These are phyloP conservation scores for Wickerhamomyces alni DNA, from an alignment of 805 yeast genomes.

Conservation along the genomic window DNA sequence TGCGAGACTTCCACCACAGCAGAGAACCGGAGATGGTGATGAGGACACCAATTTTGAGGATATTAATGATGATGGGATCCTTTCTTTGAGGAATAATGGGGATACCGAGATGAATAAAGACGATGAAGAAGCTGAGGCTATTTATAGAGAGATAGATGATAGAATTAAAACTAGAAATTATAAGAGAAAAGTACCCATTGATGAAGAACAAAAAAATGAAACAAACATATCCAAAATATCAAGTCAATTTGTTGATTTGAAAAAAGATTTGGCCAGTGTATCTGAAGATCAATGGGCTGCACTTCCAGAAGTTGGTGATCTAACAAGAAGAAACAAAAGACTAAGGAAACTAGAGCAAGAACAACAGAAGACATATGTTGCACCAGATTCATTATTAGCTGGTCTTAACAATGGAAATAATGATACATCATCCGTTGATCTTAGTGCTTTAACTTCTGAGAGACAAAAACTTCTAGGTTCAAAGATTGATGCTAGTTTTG, in stretches of 20 bases:
- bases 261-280: conserved; percentile 51
- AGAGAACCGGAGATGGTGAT: conserved; percentile 17
- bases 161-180: conserved; percentile 30
- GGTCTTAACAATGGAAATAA: conserved; percentile 24
- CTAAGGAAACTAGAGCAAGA: conserved; percentile 53
- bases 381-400: conserved; percentile 64
- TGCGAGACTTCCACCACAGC: conserved; percentile 28
- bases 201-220: conserved; percentile 21
- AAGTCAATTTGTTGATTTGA: conserved; percentile 62
- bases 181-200: conserved; percentile 14
- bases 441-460: conserved; percentile 55
- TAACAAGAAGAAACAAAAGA: conserved; percentile 76
- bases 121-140: conserved; percentile 72
- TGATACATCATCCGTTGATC: conserved; percentile 31
- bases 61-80: conserved; percentile 24
- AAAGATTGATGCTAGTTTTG: conserved; percentile 39
- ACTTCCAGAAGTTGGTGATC: conserved; percentile 84
- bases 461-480: conserved; percentile 52
- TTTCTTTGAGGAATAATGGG: conserved; percentile 25
- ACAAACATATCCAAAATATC: conserved; percentile 27
- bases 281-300: conserved; percentile 71
- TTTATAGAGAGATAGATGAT: conserved; percentile 65
- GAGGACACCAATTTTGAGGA: conserved; percentile 19
- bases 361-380: conserved; percentile 70
- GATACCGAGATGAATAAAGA: conserved; percentile 31